Conservation (phyloP, 129 eudicot species). For the Helianthus tuberosus region DNA sequence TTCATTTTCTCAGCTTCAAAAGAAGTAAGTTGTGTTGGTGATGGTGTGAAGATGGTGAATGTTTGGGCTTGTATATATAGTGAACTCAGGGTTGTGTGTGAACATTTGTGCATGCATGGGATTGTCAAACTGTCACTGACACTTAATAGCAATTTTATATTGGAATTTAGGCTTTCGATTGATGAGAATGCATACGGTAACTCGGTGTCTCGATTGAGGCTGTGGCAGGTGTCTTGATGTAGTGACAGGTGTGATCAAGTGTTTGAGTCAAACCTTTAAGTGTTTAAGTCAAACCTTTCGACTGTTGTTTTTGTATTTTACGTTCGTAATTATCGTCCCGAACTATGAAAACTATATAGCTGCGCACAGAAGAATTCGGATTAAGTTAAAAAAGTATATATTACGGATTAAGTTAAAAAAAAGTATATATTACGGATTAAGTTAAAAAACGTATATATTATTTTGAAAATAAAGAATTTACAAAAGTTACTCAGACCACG, state of each 20-base stretch:
- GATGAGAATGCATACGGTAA: not conserved
- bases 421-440: too few relatives aligned
- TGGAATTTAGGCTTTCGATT: too few relatives aligned
- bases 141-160: too few relatives aligned
- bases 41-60: not conserved
- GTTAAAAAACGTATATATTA: too few relatives aligned
- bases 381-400: too few relatives aligned
- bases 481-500: too few relatives aligned
- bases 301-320: not conserved
- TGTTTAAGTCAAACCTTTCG: constrained; percentile 9
- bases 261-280: too few relatives aligned
- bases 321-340: too few relatives aligned
- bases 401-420: too few relatives aligned
- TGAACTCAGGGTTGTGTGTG: not conserved
- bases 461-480: too few relatives aligned
- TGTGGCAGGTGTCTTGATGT: constrained; percentile 21
- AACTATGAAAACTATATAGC: too few relatives aligned
- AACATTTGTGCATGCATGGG: constrained; percentile 3
- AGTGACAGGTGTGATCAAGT: not conserved
- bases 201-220: not conserved
- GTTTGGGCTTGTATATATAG: constrained; percentile 23
- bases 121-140: not conserved
- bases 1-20: constrained; percentile 24
- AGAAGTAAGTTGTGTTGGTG: not conserved
- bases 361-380: too few relatives aligned